Conservation (phyloP, 1,284 basidiomycete genomes). For the Trametes hirsuta region DNA sequence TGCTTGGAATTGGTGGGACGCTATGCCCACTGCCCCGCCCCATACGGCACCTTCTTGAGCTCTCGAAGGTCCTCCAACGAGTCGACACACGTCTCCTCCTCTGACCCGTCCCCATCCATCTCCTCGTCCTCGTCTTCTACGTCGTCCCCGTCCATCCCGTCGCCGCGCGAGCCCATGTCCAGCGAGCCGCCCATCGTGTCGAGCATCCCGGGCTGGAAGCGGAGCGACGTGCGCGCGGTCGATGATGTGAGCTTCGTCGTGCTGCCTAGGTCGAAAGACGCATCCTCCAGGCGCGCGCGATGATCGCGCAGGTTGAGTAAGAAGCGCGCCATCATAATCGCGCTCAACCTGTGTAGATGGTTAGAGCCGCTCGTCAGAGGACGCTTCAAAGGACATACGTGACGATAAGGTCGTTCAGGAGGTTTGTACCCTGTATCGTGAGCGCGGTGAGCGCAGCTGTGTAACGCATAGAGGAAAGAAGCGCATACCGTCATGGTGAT, state of each 20-base stretch:
- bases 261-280: not conserved
- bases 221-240: not conserved
- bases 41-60: too few relatives aligned
- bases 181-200: conserved; percentile 10
- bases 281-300: conserved; percentile 8
- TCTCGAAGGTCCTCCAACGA: too few relatives aligned
- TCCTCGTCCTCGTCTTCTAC: not conserved
- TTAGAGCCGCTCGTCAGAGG: too few relatives aligned
- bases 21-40: too few relatives aligned
- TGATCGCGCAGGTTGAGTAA: conserved; percentile 24
- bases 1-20: too few relatives aligned
- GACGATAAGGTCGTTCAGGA: conserved; percentile 24
- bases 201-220: conserved; percentile 4
- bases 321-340: conserved; percentile 25
- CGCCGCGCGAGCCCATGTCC: not conserved
- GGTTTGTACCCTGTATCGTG: conserved; percentile 10
- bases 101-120: not conserved
- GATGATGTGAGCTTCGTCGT: not conserved
- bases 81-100: not conserved
- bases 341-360: conserved; percentile 9
- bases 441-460: not conserved
- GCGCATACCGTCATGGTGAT: conserved; percentile 13
- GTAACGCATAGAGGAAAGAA: too few relatives aligned
- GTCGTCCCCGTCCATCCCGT: not conserved
- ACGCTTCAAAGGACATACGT: conserved; percentile 6